These are phyloP conservation scores for Paratinospora sagittata DNA, from an alignment of 164 flowering plant species.

Conservation along the genomic window DNA sequence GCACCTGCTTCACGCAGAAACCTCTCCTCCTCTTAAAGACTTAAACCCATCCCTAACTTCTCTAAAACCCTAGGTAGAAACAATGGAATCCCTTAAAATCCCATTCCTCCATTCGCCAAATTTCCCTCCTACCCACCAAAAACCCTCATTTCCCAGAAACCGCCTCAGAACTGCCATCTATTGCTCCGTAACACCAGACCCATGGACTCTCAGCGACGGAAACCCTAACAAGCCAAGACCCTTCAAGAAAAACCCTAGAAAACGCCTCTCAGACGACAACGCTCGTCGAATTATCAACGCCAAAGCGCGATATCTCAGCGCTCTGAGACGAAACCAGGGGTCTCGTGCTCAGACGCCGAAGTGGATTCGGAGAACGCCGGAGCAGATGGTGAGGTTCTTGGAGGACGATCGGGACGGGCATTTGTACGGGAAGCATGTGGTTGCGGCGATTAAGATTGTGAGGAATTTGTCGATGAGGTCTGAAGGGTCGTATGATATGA, in stretches of 20 bases:
- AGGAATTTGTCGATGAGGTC: conserved; percentile 41
- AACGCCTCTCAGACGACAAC: conserved; percentile 76
- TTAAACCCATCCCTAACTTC: neutral
- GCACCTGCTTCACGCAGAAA: neutral
- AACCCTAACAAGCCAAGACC: conserved; percentile 44
- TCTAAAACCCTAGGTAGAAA: neutral
- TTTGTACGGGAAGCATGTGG: conserved; percentile 80
- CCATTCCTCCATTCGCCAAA: conserved; percentile 31
- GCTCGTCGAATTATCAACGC: conserved; percentile 77
- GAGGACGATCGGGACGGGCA: conserved; percentile 80
- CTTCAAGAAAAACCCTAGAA: conserved; percentile 44
- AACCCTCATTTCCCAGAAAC: conserved; percentile 11
- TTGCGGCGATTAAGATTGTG: conserved; percentile 70
- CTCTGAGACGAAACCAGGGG: conserved; percentile 64
- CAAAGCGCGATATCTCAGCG: conserved; percentile 62
- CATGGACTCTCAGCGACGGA: conserved; percentile 72
- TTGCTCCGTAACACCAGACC: conserved; percentile 52
- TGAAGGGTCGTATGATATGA: conserved; percentile 63
- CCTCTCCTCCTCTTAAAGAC: conserved; percentile 4
- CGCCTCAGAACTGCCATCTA: conserved; percentile 11
- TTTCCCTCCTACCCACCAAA: conserved; percentile 13
- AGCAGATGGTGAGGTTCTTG: conserved; percentile 80
- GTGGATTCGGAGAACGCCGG: conserved; percentile 80
- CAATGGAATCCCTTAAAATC: conserved; percentile 25
- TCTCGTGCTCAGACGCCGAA: conserved; percentile 59